Evolutionary conservation across 768 basidiomycete species (phyloP).

Genomic region (Crassisporium funariophilum): DNA sequence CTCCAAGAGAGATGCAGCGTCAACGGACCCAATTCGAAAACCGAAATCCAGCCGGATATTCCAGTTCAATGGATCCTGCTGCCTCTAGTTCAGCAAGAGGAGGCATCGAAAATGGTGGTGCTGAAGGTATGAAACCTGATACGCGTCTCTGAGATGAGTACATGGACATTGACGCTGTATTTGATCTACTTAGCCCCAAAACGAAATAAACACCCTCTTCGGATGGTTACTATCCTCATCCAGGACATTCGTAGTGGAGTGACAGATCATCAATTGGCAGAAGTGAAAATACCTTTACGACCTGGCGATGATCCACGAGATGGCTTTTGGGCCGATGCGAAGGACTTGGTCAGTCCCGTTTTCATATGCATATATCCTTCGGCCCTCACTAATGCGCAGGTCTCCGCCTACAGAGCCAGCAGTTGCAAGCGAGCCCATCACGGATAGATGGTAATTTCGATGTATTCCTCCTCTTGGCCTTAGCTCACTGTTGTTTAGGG

Average conservation of each 20-base stretch:
- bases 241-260: conserved; percentile 58
- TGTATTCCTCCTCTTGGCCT: not conserved
- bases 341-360: conserved; percentile 50
- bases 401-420: conserved; percentile 38
- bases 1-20: conserved; percentile 13
- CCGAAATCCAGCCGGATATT: not conserved
- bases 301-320: conserved; percentile 48
- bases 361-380: not conserved
- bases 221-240: conserved; percentile 70
- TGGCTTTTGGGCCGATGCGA: conserved; percentile 73
- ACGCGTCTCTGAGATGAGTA: not conserved
- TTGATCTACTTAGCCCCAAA: conserved; percentile 3
- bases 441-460: conserved; percentile 64
- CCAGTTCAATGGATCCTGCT: not conserved
- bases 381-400: no score
- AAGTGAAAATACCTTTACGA: conserved; percentile 63
- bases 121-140: not conserved
- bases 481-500: conserved; percentile 38
- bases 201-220: conserved; percentile 28
- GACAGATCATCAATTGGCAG: conserved; percentile 61
- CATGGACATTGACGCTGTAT: not conserved
- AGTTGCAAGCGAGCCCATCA: conserved; percentile 61
- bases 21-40: not conserved
- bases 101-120: not conserved
- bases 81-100: not conserved